Conservation (phyloP, 805 yeast species). For the Lachancea kluyveri region DNA sequence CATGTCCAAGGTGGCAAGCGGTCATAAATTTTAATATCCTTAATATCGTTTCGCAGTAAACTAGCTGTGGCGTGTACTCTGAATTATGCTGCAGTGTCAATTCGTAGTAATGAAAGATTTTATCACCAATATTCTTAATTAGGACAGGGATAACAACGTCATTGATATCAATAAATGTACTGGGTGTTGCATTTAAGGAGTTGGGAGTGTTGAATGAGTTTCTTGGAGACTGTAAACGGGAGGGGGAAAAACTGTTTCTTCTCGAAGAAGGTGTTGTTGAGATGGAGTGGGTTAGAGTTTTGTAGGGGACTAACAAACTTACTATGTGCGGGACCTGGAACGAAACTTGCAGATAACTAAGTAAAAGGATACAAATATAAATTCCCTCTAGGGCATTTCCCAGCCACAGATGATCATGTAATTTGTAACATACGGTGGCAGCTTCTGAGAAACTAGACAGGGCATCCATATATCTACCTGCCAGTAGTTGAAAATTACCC, state of each 20-base stretch:
- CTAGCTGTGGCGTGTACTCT: conserved; percentile 77
- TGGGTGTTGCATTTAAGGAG: conserved; percentile 8
- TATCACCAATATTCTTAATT: conserved; percentile 34
- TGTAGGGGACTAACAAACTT: conserved; percentile 31
- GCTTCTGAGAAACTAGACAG: conserved; percentile 72
- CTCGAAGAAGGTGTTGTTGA: conserved; percentile 8
- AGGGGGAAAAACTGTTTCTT: conserved; percentile 20
- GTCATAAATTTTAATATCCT: conserved; percentile 60
- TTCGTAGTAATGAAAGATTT: conserved; percentile 39
- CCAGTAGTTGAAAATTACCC: conserved; percentile 70
- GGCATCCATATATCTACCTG: conserved; percentile 75
- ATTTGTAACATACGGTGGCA: conserved; percentile 45
- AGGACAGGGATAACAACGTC: conserved; percentile 31
- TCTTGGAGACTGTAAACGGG: conserved; percentile 43
- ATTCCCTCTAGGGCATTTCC: conserved; percentile 84
- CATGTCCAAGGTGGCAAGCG: conserved; percentile 42
- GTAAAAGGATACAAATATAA: conserved; percentile 56
- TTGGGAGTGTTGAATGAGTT: conserved; percentile 34
- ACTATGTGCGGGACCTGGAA: conserved; percentile 29
- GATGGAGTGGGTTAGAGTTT: conserved; percentile 9
- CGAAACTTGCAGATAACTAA: conserved; percentile 42
- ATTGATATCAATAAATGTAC: conserved; percentile 15
- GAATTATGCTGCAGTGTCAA: conserved; percentile 51
- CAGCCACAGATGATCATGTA: conserved; percentile 79
- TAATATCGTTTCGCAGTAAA: conserved; percentile 65